Percentiles rank a stretch among this genome's conserved stretches.
Conservation (phyloP, 2,329 filamentous ascomycete species). For the Ceratocystis colombiana region DNA sequence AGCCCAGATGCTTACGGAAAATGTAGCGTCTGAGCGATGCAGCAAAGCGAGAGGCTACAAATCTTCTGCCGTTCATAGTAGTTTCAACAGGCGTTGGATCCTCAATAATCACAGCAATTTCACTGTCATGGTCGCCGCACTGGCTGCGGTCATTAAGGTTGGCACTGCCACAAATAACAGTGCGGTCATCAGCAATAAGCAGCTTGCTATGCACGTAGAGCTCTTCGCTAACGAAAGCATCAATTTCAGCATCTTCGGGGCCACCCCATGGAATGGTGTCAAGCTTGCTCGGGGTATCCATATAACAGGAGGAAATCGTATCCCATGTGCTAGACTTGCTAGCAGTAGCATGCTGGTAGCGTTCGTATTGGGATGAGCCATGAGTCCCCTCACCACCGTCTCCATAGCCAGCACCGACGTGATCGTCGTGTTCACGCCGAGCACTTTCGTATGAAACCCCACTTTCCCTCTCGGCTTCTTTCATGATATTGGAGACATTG, state of each 20-base stretch:
- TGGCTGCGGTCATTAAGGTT: constrained; percentile 58
- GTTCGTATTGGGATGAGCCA: constrained; percentile 45
- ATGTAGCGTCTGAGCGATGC: constrained; percentile 72
- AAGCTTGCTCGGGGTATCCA: constrained; percentile 65
- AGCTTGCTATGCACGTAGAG: constrained; percentile 58
- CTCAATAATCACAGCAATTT: constrained; percentile 83
- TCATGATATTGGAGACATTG: constrained; percentile 56
- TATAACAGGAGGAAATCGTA: constrained; percentile 69
- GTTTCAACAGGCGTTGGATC: constrained; percentile 61
- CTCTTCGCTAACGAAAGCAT: constrained; percentile 53
- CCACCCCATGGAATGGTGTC: constrained; percentile 48
- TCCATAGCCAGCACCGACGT: constrained; percentile 41
- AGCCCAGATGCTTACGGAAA: constrained; percentile 83
- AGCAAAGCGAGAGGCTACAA: constrained; percentile 63
- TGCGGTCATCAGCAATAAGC: constrained; percentile 69
- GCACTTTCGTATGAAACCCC: constrained; percentile 61
- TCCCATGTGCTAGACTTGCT: constrained; percentile 44
- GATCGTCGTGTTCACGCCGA: constrained; percentile 52
- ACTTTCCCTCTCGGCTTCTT: constrained; percentile 48
- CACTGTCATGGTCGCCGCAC: constrained; percentile 72
- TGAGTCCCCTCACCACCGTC: constrained; percentile 32
- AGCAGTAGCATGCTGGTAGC: constrained; percentile 59
- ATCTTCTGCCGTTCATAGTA: constrained; percentile 62
- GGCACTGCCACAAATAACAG: constrained; percentile 67
- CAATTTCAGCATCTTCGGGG: constrained; percentile 45